These are phyloP conservation scores for Aspergillus sp. DNA, from an alignment of 2,329 filamentous ascomycete species.

Conservation along the genomic window DNA sequence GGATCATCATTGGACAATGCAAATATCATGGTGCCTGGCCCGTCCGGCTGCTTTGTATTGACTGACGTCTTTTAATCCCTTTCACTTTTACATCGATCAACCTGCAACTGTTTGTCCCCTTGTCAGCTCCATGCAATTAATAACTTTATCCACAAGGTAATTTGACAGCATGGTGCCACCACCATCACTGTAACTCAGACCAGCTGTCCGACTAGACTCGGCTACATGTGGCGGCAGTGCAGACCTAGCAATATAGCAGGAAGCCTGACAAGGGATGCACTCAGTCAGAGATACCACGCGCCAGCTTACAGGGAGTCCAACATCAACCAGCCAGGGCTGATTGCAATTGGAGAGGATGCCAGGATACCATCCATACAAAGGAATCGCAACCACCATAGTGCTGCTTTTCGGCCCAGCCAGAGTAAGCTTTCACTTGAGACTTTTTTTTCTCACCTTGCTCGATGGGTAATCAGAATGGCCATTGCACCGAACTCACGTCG, in stretches of 20 bases:
- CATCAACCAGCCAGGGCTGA: neutral
- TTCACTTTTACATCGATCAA: neutral
- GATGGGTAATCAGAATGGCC: neutral
- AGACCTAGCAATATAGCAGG: neutral
- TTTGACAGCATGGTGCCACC: constrained; percentile 2
- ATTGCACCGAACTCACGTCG: neutral
- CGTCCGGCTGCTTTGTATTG: neutral
- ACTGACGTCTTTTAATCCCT: neutral
- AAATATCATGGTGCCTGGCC: constrained; percentile 6
- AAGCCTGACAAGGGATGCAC: neutral
- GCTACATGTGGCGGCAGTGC: neutral
- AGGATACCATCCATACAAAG: neutral
- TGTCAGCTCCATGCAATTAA: neutral
- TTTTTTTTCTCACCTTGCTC: neutral
- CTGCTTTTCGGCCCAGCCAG: neutral
- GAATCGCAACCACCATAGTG: neutral
- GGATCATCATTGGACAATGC: constrained; percentile 1
- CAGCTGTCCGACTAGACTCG: neutral
- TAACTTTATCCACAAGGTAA: constrained; percentile 3
- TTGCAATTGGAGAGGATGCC: neutral
- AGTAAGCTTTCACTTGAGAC: neutral
- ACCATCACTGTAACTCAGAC: neutral
- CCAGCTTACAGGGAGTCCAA: neutral
- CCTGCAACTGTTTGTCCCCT: neutral
- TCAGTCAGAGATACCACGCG: neutral